phyloP scores from a whole-genome alignment of 2,329 filamentous ascomycete genomes.

The Sphaerulina populicola region DNA sequence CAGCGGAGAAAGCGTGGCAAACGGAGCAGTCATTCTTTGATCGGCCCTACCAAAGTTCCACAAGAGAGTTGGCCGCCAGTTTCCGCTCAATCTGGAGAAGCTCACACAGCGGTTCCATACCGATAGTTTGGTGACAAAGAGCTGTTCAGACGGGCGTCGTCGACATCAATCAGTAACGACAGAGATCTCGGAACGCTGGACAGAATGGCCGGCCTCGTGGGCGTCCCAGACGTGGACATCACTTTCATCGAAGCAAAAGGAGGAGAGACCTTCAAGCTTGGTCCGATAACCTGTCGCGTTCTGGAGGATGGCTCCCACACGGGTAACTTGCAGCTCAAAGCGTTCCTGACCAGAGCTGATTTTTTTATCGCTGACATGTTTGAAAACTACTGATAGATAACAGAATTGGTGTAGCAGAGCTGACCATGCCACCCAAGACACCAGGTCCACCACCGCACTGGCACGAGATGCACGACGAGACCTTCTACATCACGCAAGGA shows the following conservation, averaged over 20 bases:
- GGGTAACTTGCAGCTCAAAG: constrained; percentile 28
- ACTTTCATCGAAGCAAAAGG: constrained; percentile 43
- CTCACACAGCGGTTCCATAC: no score
- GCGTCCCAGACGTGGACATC: constrained; percentile 39
- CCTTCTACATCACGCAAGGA: constrained; percentile 49
- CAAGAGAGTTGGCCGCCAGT: neutral
- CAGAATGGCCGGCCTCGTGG: constrained; percentile 22
- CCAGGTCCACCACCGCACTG: constrained; percentile 45
- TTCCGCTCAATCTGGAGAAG: no score
- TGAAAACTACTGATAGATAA: constrained; percentile 34
- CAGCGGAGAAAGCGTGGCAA: neutral
- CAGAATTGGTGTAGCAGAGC: constrained; percentile 42
- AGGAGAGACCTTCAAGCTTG: constrained; percentile 45
- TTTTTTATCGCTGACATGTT: neutral
- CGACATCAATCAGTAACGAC: neutral
- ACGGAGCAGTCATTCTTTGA: neutral
- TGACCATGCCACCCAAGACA: constrained; percentile 43
- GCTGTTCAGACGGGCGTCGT: neutral
- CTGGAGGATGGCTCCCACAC: constrained; percentile 47
- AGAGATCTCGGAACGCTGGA: neutral
- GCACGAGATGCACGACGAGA: constrained; percentile 53
- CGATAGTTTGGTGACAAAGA: no score
- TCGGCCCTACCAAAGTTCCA: neutral
- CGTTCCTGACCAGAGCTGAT: neutral
- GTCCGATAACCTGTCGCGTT: constrained; percentile 44